Evolutionary conservation across 768 basidiomycete species (phyloP).

Genomic region (Cantharellus anzutake): DNA sequence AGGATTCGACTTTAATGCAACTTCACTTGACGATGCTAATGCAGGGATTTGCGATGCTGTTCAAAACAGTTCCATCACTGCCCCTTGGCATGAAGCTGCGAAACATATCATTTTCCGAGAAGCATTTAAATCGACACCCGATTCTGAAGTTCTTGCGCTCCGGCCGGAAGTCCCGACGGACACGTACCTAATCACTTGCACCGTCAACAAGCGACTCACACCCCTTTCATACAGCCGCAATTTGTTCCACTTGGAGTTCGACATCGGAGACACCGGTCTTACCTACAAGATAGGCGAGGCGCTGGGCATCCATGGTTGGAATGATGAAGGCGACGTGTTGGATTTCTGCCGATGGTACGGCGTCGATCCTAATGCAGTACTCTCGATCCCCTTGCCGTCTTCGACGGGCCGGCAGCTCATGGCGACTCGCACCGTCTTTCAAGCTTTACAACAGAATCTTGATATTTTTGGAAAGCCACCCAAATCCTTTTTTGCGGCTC

Average conservation of each 20-base stretch:
- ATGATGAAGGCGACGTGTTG: constrained; percentile 70
- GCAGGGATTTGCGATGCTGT: constrained; percentile 30
- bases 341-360: constrained; percentile 91
- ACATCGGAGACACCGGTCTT: constrained; percentile 77
- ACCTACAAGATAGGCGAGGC: constrained; percentile 95
- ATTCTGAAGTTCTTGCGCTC: constrained; percentile 28
- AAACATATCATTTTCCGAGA: constrained; percentile 80
- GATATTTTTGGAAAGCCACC: constrained; percentile 92
- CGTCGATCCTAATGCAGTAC: constrained; percentile 53
- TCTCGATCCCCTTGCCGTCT: constrained; percentile 57
- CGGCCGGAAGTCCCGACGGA: constrained; percentile 78
- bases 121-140: constrained; percentile 39
- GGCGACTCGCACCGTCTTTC: constrained; percentile 89
- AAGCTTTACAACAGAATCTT: constrained; percentile 88
- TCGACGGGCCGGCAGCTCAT: constrained; percentile 33
- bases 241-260: constrained; percentile 96
- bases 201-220: constrained; percentile 86
- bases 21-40: constrained; percentile 14
- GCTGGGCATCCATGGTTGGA: constrained; percentile 94
- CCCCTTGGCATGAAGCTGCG: constrained; percentile 67
- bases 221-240: constrained; percentile 94
- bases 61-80: constrained; percentile 23
- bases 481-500: constrained; percentile 84
- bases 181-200: constrained; percentile 85
- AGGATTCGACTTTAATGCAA: constrained; percentile 52